Base-by-base conservation (phyloP, 2,329 filamentous ascomycete genomes). In the Macroventuria anomochaeta region DNA sequence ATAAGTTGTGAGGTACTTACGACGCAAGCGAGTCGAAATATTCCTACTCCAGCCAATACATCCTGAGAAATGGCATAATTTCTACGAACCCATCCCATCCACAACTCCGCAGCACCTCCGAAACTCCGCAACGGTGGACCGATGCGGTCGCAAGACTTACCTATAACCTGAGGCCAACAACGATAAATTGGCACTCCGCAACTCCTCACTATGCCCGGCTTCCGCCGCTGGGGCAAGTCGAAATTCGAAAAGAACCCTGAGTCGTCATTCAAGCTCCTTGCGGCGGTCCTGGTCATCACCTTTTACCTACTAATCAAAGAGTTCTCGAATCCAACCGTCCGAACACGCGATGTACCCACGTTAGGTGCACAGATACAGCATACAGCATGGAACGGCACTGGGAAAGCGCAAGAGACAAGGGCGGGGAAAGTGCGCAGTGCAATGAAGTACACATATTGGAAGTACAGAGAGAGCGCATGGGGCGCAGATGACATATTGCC, bases 191-290 rank as follows among this genome's bases (percentile, higher is more conserved):
- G 53, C 48, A 48, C 47, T 51, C 29, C 10, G 46, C 29, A 23
- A 48, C 32, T 21, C 26, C 36, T 40, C 59, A 55, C 59, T 49
- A 74, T 74, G 71, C 65, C 69, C 58, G 62, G 67, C 59, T 71
- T 72, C 53, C 70, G 70, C 54, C 71, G 71, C 61, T 72, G 70
- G 69, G 65, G 68, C 63, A 71, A 66, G 50, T 67, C 72, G 13
- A 73, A 68, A 52, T 72, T 74, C 55, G 66, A 73, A 53, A 71
- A 71, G 47, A 76, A 75, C 48, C 74, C 75, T 28, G 68, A 71
- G 38, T 72, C 73, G n/a, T 69, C 70, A n/a, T 76, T 75, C 64
- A 76, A 77, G 65, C 65, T 76, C 47, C 67, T 76, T 42, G 68
- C 71, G 33, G 75, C 71, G 42, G 64, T 72, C 47, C 61, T 77